Evolutionary conservation across 2,329 filamentous ascomycete genomes (phyloP), one percentile per base, ranked within the genome.

Genomic region (Diaporthe citriasiana): DNA sequence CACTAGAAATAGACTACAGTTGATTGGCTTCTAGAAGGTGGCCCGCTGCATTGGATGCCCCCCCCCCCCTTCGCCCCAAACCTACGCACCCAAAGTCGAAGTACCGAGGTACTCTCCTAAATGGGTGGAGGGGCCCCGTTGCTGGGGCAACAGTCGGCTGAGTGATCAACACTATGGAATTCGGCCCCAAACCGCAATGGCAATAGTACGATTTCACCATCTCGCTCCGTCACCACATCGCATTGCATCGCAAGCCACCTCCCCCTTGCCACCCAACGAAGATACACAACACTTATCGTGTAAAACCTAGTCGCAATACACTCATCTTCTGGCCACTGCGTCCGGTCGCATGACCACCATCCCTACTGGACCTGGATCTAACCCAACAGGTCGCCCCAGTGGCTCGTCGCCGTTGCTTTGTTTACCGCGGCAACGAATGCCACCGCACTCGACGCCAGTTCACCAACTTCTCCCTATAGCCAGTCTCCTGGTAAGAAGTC

Each of bases 21-120:
- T 71, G 65, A 72, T 74, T 74, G 73, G 72, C 25, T 38, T 50
- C 66, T 57, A 53, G 38, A 47, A 25, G 59, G 42, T 65, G 42
- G 42, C 59, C 40, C 40, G 3, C n/a, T n/a, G 59, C 25, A 45
- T 47, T 19, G 45, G 38, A 19, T 22, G 22, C 5, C 25, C 17
- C 33, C 56, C 38, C 57, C 30, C 38, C 57, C 38, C 2, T 10
- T 9, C 38, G 2, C 4, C 33, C 33, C 33, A 35, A n/a, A n/a
- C n/a, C n/a, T n/a, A n/a, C n/a, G n/a, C n/a, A n/a, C n/a, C n/a
- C n/a, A n/a, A n/a, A 47, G 45, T n/a, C 17, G 9, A 35, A 9
- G 33, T 35, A 35, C 33, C 33, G 4, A 35, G 33, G 33, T 35
- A 30, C 63, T 19, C 45, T 2, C 13, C 47, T 68, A 47, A 68